Evolutionary conservation across 768 basidiomycete genomes (phyloP).

Genomic region (Kwoniella botswanensis): DNA sequence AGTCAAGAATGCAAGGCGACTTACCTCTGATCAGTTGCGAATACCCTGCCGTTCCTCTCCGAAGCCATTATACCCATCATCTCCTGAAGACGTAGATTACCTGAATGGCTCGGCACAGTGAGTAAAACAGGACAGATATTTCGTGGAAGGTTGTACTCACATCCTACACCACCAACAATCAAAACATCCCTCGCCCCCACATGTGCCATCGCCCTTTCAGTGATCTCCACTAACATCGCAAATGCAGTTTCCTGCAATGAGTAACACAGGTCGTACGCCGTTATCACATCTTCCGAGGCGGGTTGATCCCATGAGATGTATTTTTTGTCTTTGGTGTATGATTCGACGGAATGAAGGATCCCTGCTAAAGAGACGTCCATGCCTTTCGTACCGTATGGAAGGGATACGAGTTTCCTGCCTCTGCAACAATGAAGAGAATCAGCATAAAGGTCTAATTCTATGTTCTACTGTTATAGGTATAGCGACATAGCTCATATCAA

Average conservation of each 20-base stretch:
- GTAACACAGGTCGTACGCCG: constrained; percentile 94
- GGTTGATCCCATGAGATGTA: constrained; percentile 63
- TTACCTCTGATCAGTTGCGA: constrained; percentile 94
- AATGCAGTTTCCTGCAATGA: constrained; percentile 96
- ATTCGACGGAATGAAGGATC: constrained; percentile 83
- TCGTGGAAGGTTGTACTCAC: constrained; percentile 63
- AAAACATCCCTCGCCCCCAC: constrained; percentile 94
- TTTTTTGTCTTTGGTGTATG: constrained; percentile 84
- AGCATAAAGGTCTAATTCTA: too few relatives aligned
- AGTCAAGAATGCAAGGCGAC: constrained; percentile 24
- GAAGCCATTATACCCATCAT: constrained; percentile 99
- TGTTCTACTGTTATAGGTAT: too few relatives aligned
- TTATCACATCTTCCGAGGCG: constrained; percentile 71
- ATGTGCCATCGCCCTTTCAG: constrained; percentile 98
- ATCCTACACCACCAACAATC: constrained; percentile 99
- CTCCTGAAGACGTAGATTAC: constrained; percentile 88
- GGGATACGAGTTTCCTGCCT: constrained; percentile 76
- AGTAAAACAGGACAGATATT: too few relatives aligned
- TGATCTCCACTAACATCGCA: constrained; percentile 98
- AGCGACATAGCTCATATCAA: too few relatives aligned
- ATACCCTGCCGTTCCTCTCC: constrained; percentile 85
- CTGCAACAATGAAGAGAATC: constrained; percentile 59
- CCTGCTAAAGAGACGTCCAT: constrained; percentile 99
- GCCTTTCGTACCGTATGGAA: constrained; percentile 96
- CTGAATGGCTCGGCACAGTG: constrained; percentile 59